Conservation (phyloP, 202 grass and related monocot genomes). For the Zoysia matrella region DNA sequence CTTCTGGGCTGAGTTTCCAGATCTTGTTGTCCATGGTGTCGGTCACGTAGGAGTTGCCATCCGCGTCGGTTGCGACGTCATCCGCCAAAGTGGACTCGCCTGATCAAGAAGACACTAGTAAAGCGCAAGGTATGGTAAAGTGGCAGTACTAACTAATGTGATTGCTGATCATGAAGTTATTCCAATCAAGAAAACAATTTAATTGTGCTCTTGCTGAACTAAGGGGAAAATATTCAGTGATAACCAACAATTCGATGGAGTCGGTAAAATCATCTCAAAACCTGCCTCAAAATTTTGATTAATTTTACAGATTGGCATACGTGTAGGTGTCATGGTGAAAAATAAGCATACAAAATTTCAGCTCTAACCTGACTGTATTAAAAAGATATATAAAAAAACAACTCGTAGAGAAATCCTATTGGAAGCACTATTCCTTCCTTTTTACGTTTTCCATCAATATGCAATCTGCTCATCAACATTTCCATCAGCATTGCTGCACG, state of each 20-base stretch:
- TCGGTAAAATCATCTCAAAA: no score
- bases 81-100: slow-evolving; percentile 67
- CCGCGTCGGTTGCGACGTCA: slow-evolving; percentile 81
- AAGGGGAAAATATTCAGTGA: no score
- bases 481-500: not conserved
- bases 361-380: no score
- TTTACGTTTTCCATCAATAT: no score
- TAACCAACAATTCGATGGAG: no score
- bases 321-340: no score
- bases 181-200: not conserved
- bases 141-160: not conserved
- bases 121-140: not conserved
- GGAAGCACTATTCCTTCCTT: not conserved
- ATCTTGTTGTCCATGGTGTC: slow-evolving; percentile 74
- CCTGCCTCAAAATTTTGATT: no score
- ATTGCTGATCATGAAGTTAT: not conserved
- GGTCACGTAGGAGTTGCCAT: slow-evolving; percentile 83
- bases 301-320: no score
- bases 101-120: slow-evolving; percentile 30
- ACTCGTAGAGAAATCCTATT: not conserved
- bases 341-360: no score
- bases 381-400: no score
- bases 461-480: not conserved
- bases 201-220: not conserved
- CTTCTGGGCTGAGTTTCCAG: slow-evolving; percentile 80